Base-by-base conservation (phyloP, 2,329 filamentous ascomycete species). In the Beauveria sp. region DNA sequence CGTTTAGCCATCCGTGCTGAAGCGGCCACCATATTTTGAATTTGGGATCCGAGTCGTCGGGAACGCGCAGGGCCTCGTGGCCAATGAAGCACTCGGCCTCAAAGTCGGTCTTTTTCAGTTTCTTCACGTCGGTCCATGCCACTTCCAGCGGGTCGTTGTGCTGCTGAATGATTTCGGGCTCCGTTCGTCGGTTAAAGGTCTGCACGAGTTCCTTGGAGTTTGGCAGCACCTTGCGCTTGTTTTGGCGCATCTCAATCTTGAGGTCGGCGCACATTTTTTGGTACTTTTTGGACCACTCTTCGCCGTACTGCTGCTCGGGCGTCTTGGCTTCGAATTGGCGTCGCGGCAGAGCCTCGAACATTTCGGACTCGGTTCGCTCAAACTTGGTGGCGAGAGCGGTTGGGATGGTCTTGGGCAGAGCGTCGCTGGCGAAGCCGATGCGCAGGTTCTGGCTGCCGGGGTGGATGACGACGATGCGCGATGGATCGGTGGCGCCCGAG, bases 1-100 rank as follows among this genome's bases (percentile, higher is more conserved):
- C 95, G 68, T 99, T 96, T 72, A 96, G 85, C 79, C 87, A 91
- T 4, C 95, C 95, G 69, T 90, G 80, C 63, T 87, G 88, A 65
- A 98, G 86, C 0, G 95, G 95, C 92, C 93, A 96, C 80, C 89
- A 93, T 1, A 98, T 80, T 72, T 91, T 93, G 77, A 96, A 98
- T 67, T 91, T 88, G 18, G 93, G 95, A 3, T 85, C 84, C 3
- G 95, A 98, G 64, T 90, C 83, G 69, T 99, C 95, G 0, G 95
- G 91, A 54, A 99, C 89, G 22, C 95, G 87, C 64, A 93, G 79
- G 3, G 95, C 95, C 60, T 89, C 85, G 62, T 88, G 84, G 20
- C 95, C 95, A 24, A 91, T 88, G 67, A 97, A 89, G 71, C 87
- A 92, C 0, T 80, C 79, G 1, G 81, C 79, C 8, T 75, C 66